Evolutionary conservation across 1,284 basidiomycete species (phyloP).

Genomic region (Pyrrhoderma lamaoense): DNA sequence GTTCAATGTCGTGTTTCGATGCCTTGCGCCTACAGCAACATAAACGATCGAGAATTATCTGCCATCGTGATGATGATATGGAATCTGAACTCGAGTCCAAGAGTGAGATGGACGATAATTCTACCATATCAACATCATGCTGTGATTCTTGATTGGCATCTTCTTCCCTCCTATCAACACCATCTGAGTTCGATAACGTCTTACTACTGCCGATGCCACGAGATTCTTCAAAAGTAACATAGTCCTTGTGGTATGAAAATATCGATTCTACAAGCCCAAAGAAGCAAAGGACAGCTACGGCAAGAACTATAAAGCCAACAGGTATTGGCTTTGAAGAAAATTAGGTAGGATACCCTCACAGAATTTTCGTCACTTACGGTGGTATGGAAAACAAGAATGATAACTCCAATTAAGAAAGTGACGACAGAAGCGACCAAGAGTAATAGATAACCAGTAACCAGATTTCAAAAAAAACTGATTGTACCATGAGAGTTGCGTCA

Average conservation of each 20-base stretch:
- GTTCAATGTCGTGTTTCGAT: too few relatives aligned
- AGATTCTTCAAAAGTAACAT: constrained; percentile 2
- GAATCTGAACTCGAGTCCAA: too few relatives aligned
- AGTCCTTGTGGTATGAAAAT: constrained; percentile 3
- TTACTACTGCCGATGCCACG: background rate
- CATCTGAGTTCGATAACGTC: too few relatives aligned
- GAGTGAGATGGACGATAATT: too few relatives aligned
- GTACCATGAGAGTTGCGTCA: constrained; percentile 7
- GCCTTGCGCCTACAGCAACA: too few relatives aligned
- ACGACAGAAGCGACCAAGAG: constrained; percentile 1
- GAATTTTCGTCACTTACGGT: too few relatives aligned
- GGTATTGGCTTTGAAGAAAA: background rate
- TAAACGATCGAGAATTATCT: too few relatives aligned
- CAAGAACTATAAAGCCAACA: constrained; percentile 8
- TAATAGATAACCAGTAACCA: constrained; percentile 4
- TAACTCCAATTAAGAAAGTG: background rate
- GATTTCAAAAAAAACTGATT: background rate
- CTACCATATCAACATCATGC: too few relatives aligned
- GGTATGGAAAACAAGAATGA: background rate
- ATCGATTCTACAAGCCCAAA: constrained; percentile 7
- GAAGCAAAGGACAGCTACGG: constrained; percentile 6
- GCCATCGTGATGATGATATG: too few relatives aligned
- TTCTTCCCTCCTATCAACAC: too few relatives aligned
- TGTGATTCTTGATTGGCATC: too few relatives aligned
- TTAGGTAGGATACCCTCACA: background rate